Conservation (phyloP, 306 rosid genomes). For the Sicyos baderoa region DNA sequence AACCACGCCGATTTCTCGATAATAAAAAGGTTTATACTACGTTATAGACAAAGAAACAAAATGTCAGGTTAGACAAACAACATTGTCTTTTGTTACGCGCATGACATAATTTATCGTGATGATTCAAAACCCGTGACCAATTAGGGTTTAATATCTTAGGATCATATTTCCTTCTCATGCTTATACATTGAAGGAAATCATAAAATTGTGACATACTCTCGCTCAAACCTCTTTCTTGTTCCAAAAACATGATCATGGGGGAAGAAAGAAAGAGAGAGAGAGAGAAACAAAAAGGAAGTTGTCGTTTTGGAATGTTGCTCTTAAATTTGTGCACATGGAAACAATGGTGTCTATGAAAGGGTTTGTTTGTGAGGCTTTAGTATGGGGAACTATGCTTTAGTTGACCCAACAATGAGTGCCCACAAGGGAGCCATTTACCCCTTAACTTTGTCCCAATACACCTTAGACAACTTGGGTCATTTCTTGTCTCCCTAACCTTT, state of each 20-base stretch:
- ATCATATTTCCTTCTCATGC: constrained; percentile 2
- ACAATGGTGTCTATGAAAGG: constrained; percentile 72
- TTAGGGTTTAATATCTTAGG: background rate
- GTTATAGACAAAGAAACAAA: background rate
- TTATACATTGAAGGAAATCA: constrained; percentile 4
- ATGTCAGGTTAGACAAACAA: background rate
- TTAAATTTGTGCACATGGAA: constrained; percentile 97
- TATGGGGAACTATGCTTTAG: constrained; percentile 82
- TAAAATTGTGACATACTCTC: constrained; percentile 6
- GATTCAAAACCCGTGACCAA: background rate
- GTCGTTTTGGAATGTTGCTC: constrained; percentile 90
- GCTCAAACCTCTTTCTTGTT: constrained; percentile 24
- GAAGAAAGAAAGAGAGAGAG: constrained; percentile 21
- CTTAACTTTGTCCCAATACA: constrained; percentile 61
- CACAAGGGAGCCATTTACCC: constrained; percentile 49
- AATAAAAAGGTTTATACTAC: no score
- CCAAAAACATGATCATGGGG: constrained; percentile 38
- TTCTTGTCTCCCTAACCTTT: constrained; percentile 23
- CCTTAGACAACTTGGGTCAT: constrained; percentile 75
- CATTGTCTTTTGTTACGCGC: background rate
- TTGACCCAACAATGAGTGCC: constrained; percentile 86
- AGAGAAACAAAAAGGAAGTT: constrained; percentile 56
- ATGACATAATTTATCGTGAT: background rate
- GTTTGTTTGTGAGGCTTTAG: constrained; percentile 44
- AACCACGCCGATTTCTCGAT: no score